A percentile compares a stretch with the other conserved stretches of the same genome.
phyloP scores from a whole-genome alignment of 139 green algal species.

The Chlorella sp. region DNA sequence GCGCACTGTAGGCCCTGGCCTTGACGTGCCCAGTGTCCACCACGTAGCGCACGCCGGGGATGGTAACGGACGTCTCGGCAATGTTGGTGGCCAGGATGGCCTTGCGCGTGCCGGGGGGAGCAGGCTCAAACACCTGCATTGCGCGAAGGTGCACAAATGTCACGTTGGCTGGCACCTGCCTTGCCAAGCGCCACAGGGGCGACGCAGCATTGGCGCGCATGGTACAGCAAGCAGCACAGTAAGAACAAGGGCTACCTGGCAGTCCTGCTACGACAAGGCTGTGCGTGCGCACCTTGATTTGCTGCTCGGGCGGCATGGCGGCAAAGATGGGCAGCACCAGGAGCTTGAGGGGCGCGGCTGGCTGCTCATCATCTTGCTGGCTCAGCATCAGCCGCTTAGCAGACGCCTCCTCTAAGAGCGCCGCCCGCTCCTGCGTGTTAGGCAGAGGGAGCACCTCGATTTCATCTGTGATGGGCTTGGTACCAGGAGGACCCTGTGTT shows the following conservation, averaged over 20 bases:
- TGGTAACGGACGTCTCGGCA: slow-evolving; percentile 90
- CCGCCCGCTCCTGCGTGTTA: no score
- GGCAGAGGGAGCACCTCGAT: no score
- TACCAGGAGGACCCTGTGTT: no score
- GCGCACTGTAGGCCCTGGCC: slow-evolving; percentile 65
- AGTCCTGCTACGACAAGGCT: no score
- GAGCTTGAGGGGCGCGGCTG: slow-evolving; percentile 18
- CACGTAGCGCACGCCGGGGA: slow-evolving; percentile 77
- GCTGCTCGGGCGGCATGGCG: slow-evolving; percentile 71
- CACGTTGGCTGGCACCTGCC: no score
- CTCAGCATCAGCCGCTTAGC: slow-evolving; percentile 4
- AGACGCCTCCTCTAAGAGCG: no score
- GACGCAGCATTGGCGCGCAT: no score
- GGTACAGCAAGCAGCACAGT: no score
- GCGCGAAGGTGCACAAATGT: no score
- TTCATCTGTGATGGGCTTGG: no score
- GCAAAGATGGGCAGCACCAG: slow-evolving; percentile 73
- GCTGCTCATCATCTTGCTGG: background rate
- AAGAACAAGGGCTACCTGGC: no score
- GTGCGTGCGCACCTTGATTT: slow-evolving; percentile 58
- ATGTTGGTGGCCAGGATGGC: slow-evolving; percentile 92
- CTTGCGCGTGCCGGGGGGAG: slow-evolving; percentile 58
- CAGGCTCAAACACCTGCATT: slow-evolving; percentile 64
- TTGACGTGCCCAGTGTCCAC: slow-evolving; percentile 83
- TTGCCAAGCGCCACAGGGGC: no score